phyloP scores from a whole-genome alignment of 192 early-diverging fungal species.

The Podila clonocystis region DNA sequence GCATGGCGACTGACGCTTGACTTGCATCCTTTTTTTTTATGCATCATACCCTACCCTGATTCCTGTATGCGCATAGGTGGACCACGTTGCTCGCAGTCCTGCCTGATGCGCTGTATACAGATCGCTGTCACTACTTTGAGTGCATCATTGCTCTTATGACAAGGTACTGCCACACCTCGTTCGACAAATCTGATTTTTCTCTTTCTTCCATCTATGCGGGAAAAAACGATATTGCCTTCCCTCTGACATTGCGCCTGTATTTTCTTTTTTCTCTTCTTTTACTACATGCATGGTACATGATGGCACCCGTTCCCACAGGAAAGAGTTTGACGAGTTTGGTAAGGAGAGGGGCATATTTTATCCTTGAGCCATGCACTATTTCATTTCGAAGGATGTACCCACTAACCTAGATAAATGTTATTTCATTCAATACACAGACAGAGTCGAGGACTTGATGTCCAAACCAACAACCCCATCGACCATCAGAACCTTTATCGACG shows the following conservation, averaged over 20 bases:
- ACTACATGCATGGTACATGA: neutral
- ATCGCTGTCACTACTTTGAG: conserved; percentile 58
- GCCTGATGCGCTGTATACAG: conserved; percentile 50
- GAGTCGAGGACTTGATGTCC: conserved; percentile 32
- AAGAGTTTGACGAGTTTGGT: conserved; percentile 53
- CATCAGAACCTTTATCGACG: conserved; percentile 40
- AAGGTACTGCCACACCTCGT: conserved; percentile 9
- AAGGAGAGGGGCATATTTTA: neutral
- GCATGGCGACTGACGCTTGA: too few relatives aligned
- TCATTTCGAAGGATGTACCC: neutral
- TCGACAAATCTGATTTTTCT: neutral
- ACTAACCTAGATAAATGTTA: too few relatives aligned
- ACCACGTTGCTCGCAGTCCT: conserved; percentile 39
- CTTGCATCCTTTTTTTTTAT: too few relatives aligned
- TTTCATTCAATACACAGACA: conserved; percentile 13
- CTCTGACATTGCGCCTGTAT: neutral
- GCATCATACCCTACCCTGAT: neutral
- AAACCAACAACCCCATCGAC: conserved; percentile 50
- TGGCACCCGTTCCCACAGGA: conserved; percentile 13
- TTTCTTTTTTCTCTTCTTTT: neutral
- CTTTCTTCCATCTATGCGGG: neutral
- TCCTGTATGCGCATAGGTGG: conserved; percentile 42
- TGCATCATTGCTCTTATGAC: conserved; percentile 52
- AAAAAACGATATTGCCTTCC: too few relatives aligned
- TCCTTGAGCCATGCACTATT: neutral